A percentile compares a stretch with the other conserved stretches of the same genome.
These are phyloP conservation scores for Davidsoniella eucalypti DNA, from an alignment of 2,329 filamentous ascomycete species.

Conservation along the genomic window DNA sequence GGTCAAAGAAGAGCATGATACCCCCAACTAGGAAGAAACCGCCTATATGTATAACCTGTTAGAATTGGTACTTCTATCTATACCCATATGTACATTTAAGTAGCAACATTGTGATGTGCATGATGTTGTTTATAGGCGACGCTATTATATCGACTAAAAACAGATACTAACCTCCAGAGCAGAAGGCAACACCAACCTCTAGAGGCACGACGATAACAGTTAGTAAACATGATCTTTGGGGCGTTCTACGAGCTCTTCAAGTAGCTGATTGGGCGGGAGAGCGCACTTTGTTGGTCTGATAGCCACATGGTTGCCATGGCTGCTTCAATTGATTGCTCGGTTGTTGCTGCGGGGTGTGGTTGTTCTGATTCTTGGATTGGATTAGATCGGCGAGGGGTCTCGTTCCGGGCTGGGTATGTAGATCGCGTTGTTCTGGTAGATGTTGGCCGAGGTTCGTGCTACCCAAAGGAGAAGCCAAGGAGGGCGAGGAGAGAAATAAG, in stretches of 20 bases:
- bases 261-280: neutral
- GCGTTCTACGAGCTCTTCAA: neutral
- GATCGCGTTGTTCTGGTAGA: too few relatives aligned
- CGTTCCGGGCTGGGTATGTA: too few relatives aligned
- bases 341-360: neutral
- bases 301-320: constrained; percentile 88
- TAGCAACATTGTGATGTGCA: too few relatives aligned
- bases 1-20: constrained; percentile 93
- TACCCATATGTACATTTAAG: too few relatives aligned
- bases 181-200: constrained; percentile 97
- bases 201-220: constrained; percentile 12
- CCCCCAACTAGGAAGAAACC: constrained; percentile 90
- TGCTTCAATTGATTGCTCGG: constrained; percentile 8
- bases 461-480: too few relatives aligned
- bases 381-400: neutral
- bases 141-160: neutral
- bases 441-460: too few relatives aligned
- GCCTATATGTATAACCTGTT: constrained; percentile 33
- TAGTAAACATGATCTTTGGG: constrained; percentile 15
- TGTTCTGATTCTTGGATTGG: too few relatives aligned
- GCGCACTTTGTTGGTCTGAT: constrained; percentile 77
- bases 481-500: too few relatives aligned
- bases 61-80: neutral
- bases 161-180: constrained; percentile 67
- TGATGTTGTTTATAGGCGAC: too few relatives aligned